A percentile compares a stretch with the other conserved stretches of the same genome.
Evolutionary conservation across 2,329 filamentous ascomycete species (phyloP).

Genomic region (Neopestalotiopsis rosae): DNA sequence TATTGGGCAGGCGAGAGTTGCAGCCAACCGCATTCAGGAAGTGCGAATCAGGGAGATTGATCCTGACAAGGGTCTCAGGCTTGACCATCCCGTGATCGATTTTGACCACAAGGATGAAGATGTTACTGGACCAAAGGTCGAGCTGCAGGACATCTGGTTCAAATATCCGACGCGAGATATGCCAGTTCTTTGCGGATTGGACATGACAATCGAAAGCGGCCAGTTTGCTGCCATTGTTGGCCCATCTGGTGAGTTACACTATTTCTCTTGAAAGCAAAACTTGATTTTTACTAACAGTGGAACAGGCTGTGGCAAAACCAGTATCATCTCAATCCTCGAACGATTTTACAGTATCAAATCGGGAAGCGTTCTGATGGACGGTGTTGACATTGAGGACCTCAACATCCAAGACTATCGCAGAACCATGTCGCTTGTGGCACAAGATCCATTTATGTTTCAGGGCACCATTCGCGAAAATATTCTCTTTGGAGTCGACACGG

Average conservation of each 20-base stretch:
- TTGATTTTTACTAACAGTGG: constrained; percentile 21
- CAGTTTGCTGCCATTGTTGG: constrained; percentile 76
- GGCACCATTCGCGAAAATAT: constrained; percentile 69
- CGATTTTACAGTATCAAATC: constrained; percentile 71
- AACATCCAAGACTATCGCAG: constrained; percentile 67
- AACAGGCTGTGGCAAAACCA: constrained; percentile 69
- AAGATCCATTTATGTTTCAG: constrained; percentile 75
- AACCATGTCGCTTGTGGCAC: constrained; percentile 72
- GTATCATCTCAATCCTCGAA: constrained; percentile 69
- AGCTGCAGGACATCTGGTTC: constrained; percentile 63
- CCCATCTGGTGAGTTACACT: constrained; percentile 55
- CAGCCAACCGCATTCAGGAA: constrained; percentile 61
- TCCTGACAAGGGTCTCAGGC: constrained; percentile 25
- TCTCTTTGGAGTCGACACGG: constrained; percentile 62
- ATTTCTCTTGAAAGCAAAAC: neutral
- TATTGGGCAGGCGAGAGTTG: constrained; percentile 62
- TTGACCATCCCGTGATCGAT: constrained; percentile 41
- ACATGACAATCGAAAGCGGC: constrained; percentile 64
- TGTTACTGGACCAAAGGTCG: constrained; percentile 58
- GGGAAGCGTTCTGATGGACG: constrained; percentile 70
- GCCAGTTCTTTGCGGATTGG: constrained; percentile 64
- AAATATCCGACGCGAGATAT: constrained; percentile 64
- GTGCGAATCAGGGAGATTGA: constrained; percentile 50
- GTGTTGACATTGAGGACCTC: constrained; percentile 61
- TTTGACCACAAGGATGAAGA: constrained; percentile 48